These are phyloP conservation scores for Luffa acutangula DNA, from an alignment of 306 rosid genomes.

Conservation along the genomic window DNA sequence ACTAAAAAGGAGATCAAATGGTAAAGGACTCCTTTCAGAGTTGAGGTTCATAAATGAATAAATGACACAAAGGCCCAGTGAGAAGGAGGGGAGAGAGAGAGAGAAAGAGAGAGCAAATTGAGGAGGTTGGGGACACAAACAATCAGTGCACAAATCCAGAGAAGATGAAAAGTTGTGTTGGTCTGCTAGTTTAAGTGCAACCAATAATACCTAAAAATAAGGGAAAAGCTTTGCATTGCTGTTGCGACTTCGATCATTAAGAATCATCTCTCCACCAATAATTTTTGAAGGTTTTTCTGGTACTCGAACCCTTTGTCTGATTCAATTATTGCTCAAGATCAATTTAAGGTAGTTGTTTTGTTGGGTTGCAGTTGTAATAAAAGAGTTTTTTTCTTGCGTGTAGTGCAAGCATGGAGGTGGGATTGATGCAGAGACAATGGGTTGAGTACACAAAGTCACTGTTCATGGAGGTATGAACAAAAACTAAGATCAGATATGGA, in stretches of 20 bases:
- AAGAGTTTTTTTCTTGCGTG: conserved; percentile 16
- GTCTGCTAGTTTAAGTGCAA: conserved; percentile 5
- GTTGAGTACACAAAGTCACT: conserved; percentile 62
- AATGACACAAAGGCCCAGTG: conserved; percentile 1
- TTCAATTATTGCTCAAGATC: conserved; percentile 32
- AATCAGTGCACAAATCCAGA: conserved; percentile 9
- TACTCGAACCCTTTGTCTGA: neutral
- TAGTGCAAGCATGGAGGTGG: conserved; percentile 65
- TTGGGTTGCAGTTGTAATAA: conserved; percentile 20
- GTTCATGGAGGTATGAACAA: conserved; percentile 57
- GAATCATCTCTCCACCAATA: neutral
- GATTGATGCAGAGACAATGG: conserved; percentile 88
- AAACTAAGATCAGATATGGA: conserved; percentile 9
- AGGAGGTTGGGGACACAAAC: neutral
- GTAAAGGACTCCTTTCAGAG: neutral
- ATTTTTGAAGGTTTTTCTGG: neutral
- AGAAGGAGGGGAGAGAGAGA: neutral
- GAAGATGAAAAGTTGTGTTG: conserved; percentile 5
- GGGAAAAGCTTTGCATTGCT: neutral
- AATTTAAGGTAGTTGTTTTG: conserved; percentile 19
- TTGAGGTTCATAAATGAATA: neutral
- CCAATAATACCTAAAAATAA: conserved; percentile 2
- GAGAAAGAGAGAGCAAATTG: neutral
- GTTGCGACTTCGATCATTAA: neutral
- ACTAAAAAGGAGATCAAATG: conserved; percentile 3